Evolutionary conservation across 352 stramenopile species (phyloP).

Genomic region (Phytophthora foliorum): DNA sequence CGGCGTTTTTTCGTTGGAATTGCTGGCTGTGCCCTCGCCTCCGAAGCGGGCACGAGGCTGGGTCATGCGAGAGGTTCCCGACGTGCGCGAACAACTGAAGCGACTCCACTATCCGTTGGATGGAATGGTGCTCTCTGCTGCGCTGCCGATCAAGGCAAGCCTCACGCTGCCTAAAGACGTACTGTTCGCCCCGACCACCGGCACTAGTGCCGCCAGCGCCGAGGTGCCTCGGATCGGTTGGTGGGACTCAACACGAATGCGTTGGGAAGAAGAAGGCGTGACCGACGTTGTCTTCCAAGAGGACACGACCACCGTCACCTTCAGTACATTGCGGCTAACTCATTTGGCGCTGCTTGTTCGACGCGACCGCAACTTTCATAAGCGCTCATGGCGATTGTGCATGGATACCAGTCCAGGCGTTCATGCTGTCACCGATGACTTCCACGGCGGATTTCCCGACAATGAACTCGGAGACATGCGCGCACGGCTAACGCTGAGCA

Average conservation of each 20-base stretch:
- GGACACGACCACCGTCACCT: conserved; percentile 70
- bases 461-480: conserved; percentile 27
- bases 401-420: conserved; percentile 57
- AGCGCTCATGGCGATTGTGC: conserved; percentile 66
- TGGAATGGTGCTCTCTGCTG: conserved; percentile 74
- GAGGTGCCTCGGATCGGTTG: conserved; percentile 65
- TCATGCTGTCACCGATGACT: conserved; percentile 7
- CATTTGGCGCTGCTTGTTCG: conserved; percentile 76
- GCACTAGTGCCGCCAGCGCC: not conserved
- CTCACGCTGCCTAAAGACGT: conserved; percentile 61
- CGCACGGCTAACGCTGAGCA: conserved; percentile 65
- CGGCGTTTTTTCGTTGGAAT: conserved; percentile 72
- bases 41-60: conserved; percentile 77
- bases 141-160: conserved; percentile 73
- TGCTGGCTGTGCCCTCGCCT: conserved; percentile 72
- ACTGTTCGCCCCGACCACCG: conserved; percentile 43
- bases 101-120: conserved; percentile 81
- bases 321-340: conserved; percentile 82
- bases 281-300: conserved; percentile 65
- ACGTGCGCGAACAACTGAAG: conserved; percentile 66
- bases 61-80: conserved; percentile 79
- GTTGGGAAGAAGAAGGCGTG: conserved; percentile 84
- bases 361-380: conserved; percentile 77
- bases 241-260: conserved; percentile 63
- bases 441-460: conserved; percentile 10